Conservation (phyloP, 2,329 filamentous ascomycete species). For the Hypoxylon sp. region DNA sequence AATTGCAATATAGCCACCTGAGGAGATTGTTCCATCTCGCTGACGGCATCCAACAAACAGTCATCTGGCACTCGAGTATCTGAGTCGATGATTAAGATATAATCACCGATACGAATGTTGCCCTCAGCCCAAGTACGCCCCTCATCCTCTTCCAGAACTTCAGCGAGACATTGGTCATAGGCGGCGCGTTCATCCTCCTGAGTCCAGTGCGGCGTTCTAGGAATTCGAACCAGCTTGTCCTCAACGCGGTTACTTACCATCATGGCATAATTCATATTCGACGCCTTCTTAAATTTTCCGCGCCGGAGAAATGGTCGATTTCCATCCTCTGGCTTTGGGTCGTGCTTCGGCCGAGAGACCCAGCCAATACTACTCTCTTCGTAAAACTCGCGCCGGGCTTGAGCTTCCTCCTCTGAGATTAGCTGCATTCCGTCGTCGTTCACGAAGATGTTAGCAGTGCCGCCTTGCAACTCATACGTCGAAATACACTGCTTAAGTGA, state of each 20-base stretch:
- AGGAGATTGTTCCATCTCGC: conserved; percentile 84
- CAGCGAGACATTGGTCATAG: conserved; percentile 75
- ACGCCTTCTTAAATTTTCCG: conserved; percentile 80
- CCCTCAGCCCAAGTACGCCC: conserved; percentile 85
- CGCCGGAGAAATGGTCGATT: conserved; percentile 68
- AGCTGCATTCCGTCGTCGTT: conserved; percentile 79
- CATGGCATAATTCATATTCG: conserved; percentile 80
- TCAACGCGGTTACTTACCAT: conserved; percentile 80
- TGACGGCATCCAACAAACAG: conserved; percentile 83
- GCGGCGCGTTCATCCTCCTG: conserved; percentile 77
- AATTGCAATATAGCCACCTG: conserved; percentile 86
- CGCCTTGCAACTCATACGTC: conserved; percentile 73
- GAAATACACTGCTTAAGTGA: conserved; percentile 71
- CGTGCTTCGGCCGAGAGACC: conserved; percentile 67
- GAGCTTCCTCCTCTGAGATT: conserved; percentile 64
- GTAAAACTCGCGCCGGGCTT: conserved; percentile 68
- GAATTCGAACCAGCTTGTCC: conserved; percentile 72
- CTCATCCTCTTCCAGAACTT: conserved; percentile 74
- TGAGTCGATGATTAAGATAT: conserved; percentile 83
- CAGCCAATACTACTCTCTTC: conserved; percentile 72
- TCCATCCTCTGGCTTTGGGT: conserved; percentile 66
- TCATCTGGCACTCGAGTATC: conserved; percentile 84
- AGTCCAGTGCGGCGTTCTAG: conserved; percentile 74
- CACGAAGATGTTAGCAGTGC: conserved; percentile 76
- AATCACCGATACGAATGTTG: conserved; percentile 88